Percentiles rank a stretch among this genome's conserved stretches.
Conservation (phyloP, 225 moss, liverwort and hornwort species). For the Marchantia paleacea region DNA sequence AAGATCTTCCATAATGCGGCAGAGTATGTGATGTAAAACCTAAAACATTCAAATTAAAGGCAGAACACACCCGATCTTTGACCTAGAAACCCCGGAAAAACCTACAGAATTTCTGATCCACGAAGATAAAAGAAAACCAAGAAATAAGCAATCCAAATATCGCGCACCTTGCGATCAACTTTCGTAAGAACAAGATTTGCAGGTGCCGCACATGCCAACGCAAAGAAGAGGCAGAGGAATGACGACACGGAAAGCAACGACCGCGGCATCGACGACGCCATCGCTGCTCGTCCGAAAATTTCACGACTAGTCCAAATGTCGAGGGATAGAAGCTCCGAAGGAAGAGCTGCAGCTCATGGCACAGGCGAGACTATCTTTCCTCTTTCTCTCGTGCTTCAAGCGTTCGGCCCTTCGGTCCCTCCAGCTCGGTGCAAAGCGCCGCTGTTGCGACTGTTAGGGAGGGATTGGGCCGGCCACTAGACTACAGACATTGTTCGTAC, state of each 20-base stretch:
- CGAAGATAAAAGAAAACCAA: neutral
- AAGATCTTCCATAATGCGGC: neutral
- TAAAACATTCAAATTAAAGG: neutral
- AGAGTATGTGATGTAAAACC: neutral
- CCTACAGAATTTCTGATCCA: neutral
- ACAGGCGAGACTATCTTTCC: neutral
- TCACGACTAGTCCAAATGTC: neutral
- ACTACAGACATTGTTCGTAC: neutral
- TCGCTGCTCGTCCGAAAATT: neutral
- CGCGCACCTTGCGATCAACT: slow-evolving; percentile 40
- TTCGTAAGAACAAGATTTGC: slow-evolving; percentile 31
- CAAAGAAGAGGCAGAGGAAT: slow-evolving; percentile 6
- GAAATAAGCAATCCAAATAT: neutral
- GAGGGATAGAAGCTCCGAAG: neutral
- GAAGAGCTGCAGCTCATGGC: neutral
- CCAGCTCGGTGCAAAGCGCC: neutral
- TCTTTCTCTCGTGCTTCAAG: neutral
- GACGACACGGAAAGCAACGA: slow-evolving; percentile 1
- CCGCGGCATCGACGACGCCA: slow-evolving; percentile 20
- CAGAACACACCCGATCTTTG: neutral
- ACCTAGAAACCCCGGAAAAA: slow-evolving; percentile 1
- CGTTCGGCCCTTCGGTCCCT: neutral
- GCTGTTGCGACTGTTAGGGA: neutral
- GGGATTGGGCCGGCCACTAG: neutral
- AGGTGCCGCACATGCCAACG: slow-evolving; percentile 12